phyloP scores from a whole-genome alignment of 129 eudicot genomes.

The Helianthus annuus region HanXRQr2.0-SUNRISE NC_035447.2:42547165-42547664 shows the following conservation, averaged over 20 bases:
- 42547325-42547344: conserved; percentile 86
- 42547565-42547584: neutral
- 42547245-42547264: conserved; percentile 70
- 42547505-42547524: conserved; percentile 60
- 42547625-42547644: conserved; percentile 29
- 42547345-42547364: conserved; percentile 80
- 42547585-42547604: neutral
- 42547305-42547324: conserved; percentile 66
- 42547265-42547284: conserved; percentile 92
- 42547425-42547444: conserved; percentile 62
- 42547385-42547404: conserved; percentile 67
- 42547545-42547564: conserved; percentile 46
- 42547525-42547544: conserved; percentile 74
- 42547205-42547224: conserved; percentile 80
- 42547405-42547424: conserved; percentile 70
- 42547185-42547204: conserved; percentile 82
- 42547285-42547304: conserved; percentile 74
- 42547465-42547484: conserved; percentile 68
- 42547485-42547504: conserved; percentile 64
- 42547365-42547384: conserved; percentile 79
- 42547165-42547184: conserved; percentile 83
- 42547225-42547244: conserved; percentile 79
- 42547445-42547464: conserved; percentile 63
- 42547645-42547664: conserved; percentile 81
- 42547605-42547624: neutral